Evolutionary conservation across 495 filamentous ascomycete species (phyloP).

Genomic region (Talaromyces liani): DNA sequence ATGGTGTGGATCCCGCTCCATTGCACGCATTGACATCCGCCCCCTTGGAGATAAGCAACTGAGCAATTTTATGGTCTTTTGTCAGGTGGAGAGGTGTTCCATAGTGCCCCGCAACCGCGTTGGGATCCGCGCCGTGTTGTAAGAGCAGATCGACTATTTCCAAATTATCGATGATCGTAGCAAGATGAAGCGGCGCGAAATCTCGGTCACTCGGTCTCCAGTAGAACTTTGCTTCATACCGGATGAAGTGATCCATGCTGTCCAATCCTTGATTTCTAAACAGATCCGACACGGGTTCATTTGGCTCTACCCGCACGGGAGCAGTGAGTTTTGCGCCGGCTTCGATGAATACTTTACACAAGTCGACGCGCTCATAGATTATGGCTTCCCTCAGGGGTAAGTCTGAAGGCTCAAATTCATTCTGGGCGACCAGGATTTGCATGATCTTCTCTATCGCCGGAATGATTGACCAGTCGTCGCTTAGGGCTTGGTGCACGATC

Average conservation of each 20-base stretch:
- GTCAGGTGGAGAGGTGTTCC: not conserved
- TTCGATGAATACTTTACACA: not conserved
- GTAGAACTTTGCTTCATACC: not conserved
- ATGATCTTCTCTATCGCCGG: not conserved
- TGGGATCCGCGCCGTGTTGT: not conserved
- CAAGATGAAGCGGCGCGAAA: not conserved
- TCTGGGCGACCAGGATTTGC: not conserved
- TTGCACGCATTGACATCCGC: not conserved
- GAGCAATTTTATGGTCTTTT: not conserved
- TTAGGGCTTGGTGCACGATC: too few relatives aligned
- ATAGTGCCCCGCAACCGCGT: not conserved
- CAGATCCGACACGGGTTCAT: not conserved
- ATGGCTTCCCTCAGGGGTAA: not conserved
- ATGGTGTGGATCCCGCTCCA: not conserved
- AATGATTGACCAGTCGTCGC: too few relatives aligned
- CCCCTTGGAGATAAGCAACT: not conserved
- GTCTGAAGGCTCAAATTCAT: not conserved
- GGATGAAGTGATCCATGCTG: not conserved
- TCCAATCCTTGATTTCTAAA: not conserved
- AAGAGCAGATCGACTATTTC: not conserved
- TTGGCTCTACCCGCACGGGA: not conserved
- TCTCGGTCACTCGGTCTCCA: not conserved
- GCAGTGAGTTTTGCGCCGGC: not conserved
- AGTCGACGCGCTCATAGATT: not conserved
- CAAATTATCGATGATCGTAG: not conserved